Base-by-base conservation (phyloP, 805 yeast species). In the Candida lessepsii region DNA sequence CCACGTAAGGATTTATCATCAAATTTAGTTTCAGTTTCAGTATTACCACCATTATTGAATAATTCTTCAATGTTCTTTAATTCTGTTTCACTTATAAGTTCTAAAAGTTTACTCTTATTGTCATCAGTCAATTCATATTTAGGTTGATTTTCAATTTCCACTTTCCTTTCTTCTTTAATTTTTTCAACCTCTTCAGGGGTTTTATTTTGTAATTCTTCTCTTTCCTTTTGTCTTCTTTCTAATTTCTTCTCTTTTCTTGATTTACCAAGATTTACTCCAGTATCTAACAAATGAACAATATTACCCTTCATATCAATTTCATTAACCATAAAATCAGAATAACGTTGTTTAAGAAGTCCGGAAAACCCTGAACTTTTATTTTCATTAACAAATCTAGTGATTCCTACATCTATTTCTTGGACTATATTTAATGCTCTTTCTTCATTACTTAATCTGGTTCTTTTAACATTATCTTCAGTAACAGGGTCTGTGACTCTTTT, bases 261-360 rank as follows among this genome's bases (percentile, higher is more conserved):
- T 34, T 61, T 59, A 5, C 73, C 73, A 34, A 61, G 40, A 35
- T 71, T 69, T 31, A 83, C 66, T 4, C 97, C 96, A 39, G 79
- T 76, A 53, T 90, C 96, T 8, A 65, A 58, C 46, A 93, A 69
- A 58, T 82, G 90, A 9, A 90, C 75, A 2, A 89, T 96, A 2
- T 76, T 63, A 1, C 86, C 95, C 16, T 76, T 64, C 21, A 63
- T 51, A 45, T 73, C 83, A 41, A 93, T 83, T 61, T 93, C 99
- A 61, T 89, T 87, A 32, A 93, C 99, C 56, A 87, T 73, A 58
- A 93, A 93, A 58, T 93, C 99, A 9, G 96, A 83, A 62, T 89
- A 90, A 46, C 96, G 71, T 56, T 86, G 95, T 60, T 93, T 93
- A 52, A 93, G 70, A 10, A 75, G 72, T 2, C 98, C 99, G 13